Base-by-base conservation (phyloP, 805 yeast genomes). In the Saccharomyces kudriavzevii region DNA sequence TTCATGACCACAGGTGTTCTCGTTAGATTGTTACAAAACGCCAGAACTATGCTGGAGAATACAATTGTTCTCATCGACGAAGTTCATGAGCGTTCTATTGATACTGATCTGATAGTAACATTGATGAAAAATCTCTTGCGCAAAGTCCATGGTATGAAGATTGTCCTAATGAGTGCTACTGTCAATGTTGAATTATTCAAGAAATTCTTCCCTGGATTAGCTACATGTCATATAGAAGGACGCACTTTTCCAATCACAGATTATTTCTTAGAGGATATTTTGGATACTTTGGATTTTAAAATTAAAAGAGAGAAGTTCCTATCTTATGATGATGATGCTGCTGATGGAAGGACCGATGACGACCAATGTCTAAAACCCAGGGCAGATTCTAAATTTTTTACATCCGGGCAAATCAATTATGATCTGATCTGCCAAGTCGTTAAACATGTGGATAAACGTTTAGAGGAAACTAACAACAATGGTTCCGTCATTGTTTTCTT, bases 61-160 rank as follows among this genome's bases (percentile, higher is more conserved):
- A 70, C 91, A 17, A 82, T 84, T 30, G 79, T 91, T 40, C 83
- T 91, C 45, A 82, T 91, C 43, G 98, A 92, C 75, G 98, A 92
- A 70, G 98, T 92, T n/a, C 98, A 92, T 67, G 98, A 92, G 70
- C 74, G 98, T 59, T 89, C 97, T 0, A 81, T 91, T 53, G 98
- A 92, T 62, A 83, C 91, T 56, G 98, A 92, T 68, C 83, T 91
- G 53, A 74, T 92, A 40, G 73, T 92, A 51, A 88, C 90, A 51
- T 77, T 92, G 49, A 72, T 92, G 56, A 90, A 88, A 61, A 77
- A 77, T 40, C 71, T 89, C 4, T 61, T 84, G 58, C 63, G 70
- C 10, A 72, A 67, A 48, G 62, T 66, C 47, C 76, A 74, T 49
- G 77, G 81, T 0, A 66, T 91, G 54, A 86, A 82, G 61, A 75